These are phyloP conservation scores for Chrysosphaeria jannelii DNA, from an alignment of 2,329 filamentous ascomycete genomes.

Conservation along the genomic window DNA sequence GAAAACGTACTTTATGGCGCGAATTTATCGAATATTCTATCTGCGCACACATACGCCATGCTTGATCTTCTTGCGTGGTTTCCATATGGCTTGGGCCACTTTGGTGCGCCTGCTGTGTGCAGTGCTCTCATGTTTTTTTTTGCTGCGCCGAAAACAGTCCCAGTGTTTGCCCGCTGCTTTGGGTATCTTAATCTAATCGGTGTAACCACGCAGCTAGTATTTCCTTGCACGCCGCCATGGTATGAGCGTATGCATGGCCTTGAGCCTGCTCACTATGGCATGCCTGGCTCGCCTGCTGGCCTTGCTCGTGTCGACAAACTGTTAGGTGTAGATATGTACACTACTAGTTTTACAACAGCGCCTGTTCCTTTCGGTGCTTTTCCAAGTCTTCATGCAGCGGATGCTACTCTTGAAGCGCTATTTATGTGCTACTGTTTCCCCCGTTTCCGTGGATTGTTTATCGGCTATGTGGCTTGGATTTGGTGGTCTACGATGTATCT, in stretches of 20 bases:
- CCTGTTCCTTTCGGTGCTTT: conserved; percentile 88
- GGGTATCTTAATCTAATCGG: conserved; percentile 79
- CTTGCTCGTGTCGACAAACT: conserved; percentile 67
- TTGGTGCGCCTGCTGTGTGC: conserved; percentile 56
- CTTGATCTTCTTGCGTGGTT: conserved; percentile 80
- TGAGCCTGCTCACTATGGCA: conserved; percentile 73
- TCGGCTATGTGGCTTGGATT: conserved; percentile 68
- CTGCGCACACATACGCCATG: conserved; percentile 55
- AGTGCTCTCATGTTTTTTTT: conserved; percentile 63
- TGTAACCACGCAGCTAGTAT: conserved; percentile 63
- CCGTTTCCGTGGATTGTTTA: conserved; percentile 46
- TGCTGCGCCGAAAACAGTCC: conserved; percentile 55
- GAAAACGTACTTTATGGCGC: conserved; percentile 93
- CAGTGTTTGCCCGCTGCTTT: conserved; percentile 62
- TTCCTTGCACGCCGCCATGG: conserved; percentile 89
- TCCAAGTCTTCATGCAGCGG: conserved; percentile 71
- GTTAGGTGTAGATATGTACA: conserved; percentile 81
- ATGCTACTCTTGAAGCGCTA: conserved; percentile 64
- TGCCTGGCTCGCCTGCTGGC: conserved; percentile 67
- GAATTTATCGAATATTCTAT: conserved; percentile 85
- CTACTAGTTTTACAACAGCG: conserved; percentile 66
- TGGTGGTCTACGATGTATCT: conserved; percentile 99
- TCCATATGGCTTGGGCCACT: conserved; percentile 77
- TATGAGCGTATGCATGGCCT: conserved; percentile 84
- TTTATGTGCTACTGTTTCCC: conserved; percentile 90